These are phyloP conservation scores for Camillea tinctor DNA, from an alignment of 2,329 filamentous ascomycete genomes.

Conservation along the genomic window DNA sequence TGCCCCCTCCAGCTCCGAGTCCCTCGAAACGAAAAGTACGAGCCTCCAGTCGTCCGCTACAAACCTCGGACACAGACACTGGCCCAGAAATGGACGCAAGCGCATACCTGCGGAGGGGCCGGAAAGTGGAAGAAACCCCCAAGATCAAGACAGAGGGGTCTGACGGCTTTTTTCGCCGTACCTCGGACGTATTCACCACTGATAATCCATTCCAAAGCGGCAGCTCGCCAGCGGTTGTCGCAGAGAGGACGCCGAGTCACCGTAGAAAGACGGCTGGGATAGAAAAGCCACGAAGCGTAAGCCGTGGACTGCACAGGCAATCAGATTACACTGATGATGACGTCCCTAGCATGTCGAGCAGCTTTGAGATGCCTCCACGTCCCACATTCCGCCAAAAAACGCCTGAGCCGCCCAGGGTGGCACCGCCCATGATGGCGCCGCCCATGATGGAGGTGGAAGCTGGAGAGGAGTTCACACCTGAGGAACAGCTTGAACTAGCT, in stretches of 20 bases:
- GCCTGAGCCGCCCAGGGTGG: conserved; percentile 29
- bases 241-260: conserved; percentile 46
- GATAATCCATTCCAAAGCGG: conserved; percentile 95
- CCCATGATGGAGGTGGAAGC: conserved; percentile 52
- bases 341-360: conserved; percentile 53
- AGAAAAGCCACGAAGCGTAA: conserved; percentile 39
- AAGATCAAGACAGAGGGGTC: conserved; percentile 55
- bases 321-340: conserved; percentile 52
- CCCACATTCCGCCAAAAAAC: conserved; percentile 35
- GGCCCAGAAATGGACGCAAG: conserved; percentile 44
- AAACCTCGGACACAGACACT: conserved; percentile 51
- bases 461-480: conserved; percentile 91
- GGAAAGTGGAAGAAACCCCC: conserved; percentile 45
- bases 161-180: conserved; percentile 42
- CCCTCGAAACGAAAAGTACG: conserved; percentile 56
- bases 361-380: conserved; percentile 56
- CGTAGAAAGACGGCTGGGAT: conserved; percentile 49
- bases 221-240: conserved; percentile 60
- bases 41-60: conserved; percentile 53
- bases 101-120: conserved; percentile 11
- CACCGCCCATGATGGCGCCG: no score
- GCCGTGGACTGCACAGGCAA: conserved; percentile 43
- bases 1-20: conserved; percentile 41
- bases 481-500: conserved; percentile 80
- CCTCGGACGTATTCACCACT: conserved; percentile 67